Conservation (phyloP, 305 asterid genomes). For the Coffea humblotiana region DNA sequence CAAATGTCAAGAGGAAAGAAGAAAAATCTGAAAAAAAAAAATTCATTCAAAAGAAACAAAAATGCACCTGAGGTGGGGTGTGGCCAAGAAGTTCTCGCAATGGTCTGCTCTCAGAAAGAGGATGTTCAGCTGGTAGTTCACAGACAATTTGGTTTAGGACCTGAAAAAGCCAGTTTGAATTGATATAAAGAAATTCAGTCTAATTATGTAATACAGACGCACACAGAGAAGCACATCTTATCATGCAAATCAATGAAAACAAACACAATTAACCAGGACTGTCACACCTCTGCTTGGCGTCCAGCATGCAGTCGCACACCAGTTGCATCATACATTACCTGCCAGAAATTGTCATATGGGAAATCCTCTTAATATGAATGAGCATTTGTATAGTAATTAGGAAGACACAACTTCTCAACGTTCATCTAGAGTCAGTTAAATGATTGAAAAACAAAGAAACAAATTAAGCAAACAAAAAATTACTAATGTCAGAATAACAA, state of each 20-base stretch:
- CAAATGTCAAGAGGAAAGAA: neutral
- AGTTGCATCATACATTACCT: slow-evolving; percentile 98
- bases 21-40: neutral
- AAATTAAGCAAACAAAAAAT: neutral
- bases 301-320: slow-evolving; percentile 97
- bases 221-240: neutral
- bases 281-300: slow-evolving; percentile 94
- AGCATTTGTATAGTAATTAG: neutral
- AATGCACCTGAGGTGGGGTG: slow-evolving; percentile 86
- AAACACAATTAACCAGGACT: slow-evolving; percentile 21
- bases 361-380: neutral
- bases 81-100: slow-evolving; percentile 97
- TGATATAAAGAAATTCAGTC: neutral
- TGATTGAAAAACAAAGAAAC: neutral
- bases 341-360: slow-evolving; percentile 21
- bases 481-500: neutral
- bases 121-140: slow-evolving; percentile 96
- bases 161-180: slow-evolving; percentile 30
- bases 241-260: slow-evolving; percentile 5
- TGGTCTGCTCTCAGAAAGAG: slow-evolving; percentile 91
- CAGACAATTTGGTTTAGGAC: slow-evolving; percentile 88
- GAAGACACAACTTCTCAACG: neutral
- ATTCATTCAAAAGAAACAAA: slow-evolving; percentile 11
- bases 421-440: slow-evolving; percentile 3
- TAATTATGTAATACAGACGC: neutral